Percentiles rank a stretch among this genome's conserved stretches.
Conservation (phyloP, 1,284 basidiomycete species). For the Sparassis latifolia region DNA sequence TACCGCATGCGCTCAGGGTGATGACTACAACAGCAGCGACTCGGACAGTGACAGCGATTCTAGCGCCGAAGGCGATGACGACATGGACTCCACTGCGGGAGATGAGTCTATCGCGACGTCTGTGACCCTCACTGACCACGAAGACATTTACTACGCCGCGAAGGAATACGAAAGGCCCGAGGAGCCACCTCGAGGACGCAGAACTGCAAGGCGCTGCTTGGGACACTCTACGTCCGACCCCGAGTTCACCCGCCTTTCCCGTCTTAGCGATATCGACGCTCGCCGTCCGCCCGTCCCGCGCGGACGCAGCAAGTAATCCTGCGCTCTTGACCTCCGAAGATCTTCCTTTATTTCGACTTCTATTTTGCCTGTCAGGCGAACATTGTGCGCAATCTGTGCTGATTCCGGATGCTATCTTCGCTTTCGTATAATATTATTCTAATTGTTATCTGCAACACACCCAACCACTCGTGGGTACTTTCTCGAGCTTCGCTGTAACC, state of each 20-base stretch:
- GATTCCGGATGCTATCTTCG: constrained; percentile 1
- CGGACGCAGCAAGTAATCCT: constrained; percentile 15
- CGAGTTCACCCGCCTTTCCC: constrained; percentile 15
- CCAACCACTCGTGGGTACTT: constrained; percentile 8
- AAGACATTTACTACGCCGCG: constrained; percentile 27
- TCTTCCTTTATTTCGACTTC: background rate
- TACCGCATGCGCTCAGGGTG: constrained; percentile 14
- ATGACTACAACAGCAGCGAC: constrained; percentile 17
- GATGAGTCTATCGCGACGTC: constrained; percentile 13
- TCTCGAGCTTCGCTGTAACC: background rate
- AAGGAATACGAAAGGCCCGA: constrained; percentile 11
- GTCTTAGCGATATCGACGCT: constrained; percentile 9
- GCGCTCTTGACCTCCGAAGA: background rate
- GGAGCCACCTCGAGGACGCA: constrained; percentile 24
- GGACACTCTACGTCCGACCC: constrained; percentile 30
- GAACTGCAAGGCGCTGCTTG: constrained; percentile 21
- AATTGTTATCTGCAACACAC: constrained; percentile 4
- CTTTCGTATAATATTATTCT: constrained; percentile 9
- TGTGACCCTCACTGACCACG: constrained; percentile 19
- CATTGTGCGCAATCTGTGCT: background rate
- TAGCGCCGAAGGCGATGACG: constrained; percentile 23
- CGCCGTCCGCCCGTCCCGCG: constrained; percentile 7
- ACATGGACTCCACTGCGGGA: constrained; percentile 22
- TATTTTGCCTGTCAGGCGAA: background rate
- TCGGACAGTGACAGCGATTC: constrained; percentile 15